These are phyloP conservation scores for Chamaecyparis obtusa DNA, from an alignment of 75 land plant genomes.

Conservation along the genomic window DNA sequence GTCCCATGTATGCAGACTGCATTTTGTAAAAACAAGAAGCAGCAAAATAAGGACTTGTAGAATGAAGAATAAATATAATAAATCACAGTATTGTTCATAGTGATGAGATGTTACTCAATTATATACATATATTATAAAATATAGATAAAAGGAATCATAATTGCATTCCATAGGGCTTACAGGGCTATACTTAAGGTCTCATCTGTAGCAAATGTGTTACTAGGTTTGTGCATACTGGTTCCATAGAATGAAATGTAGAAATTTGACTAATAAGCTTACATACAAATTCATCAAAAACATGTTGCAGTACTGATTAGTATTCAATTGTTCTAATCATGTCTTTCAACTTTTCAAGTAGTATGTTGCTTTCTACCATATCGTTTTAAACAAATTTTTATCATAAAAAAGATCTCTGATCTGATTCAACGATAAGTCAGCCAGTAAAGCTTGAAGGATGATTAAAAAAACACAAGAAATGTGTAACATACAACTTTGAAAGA, in stretches of 20 bases:
- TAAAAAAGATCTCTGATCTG: too few relatives aligned
- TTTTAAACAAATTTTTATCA: too few relatives aligned
- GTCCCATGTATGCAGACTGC: slow-evolving; percentile 98
- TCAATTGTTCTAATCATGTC: not conserved
- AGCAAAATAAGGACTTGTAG: not conserved
- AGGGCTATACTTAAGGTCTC: not conserved
- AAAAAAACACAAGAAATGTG: not conserved
- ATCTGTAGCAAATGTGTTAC: not conserved
- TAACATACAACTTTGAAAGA: not conserved
- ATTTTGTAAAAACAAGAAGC: not conserved
- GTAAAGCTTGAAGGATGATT: not conserved
- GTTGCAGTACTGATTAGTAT: not conserved
- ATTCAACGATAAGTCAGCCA: not conserved
- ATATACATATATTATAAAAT: not conserved
- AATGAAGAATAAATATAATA: not conserved
- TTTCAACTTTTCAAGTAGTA: too few relatives aligned
- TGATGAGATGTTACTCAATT: not conserved
- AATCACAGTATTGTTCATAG: not conserved
- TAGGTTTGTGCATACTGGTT: not conserved
- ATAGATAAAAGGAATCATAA: not conserved
- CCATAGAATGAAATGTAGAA: not conserved
- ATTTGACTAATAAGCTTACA: not conserved
- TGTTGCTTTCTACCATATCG: too few relatives aligned
- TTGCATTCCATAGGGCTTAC: not conserved
- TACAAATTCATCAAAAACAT: not conserved